These are phyloP conservation scores for Platismatia glauca DNA, from an alignment of 495 filamentous ascomycete genomes.

Conservation along the genomic window DNA sequence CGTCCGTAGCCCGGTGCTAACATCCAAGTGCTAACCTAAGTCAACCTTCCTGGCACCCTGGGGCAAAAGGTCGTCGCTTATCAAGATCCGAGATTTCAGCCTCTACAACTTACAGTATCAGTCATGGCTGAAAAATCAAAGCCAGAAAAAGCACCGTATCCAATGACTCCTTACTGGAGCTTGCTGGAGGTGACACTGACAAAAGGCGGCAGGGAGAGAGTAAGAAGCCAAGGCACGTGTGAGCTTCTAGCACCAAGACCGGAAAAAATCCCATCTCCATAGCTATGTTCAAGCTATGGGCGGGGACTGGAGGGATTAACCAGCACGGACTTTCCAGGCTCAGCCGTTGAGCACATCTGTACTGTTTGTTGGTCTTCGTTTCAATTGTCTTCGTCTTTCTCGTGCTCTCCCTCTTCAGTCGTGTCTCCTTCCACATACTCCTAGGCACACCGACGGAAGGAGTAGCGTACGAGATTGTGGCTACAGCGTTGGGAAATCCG, in stretches of 20 bases:
- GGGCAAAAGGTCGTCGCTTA: no score
- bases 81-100: no score
- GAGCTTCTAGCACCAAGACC: constrained; percentile 43
- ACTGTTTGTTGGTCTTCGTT: constrained; percentile 38
- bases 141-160: no score
- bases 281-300: constrained; percentile 37
- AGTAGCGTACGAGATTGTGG: constrained; percentile 62
- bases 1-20: no score
- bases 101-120: neutral
- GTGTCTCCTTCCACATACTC: constrained; percentile 46
- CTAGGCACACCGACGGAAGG: constrained; percentile 61
- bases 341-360: neutral
- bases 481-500: constrained; percentile 57
- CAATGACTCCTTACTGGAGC: no score
- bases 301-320: constrained; percentile 33
- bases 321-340: neutral
- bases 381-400: constrained; percentile 44
- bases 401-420: constrained; percentile 55
- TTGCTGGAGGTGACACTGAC: neutral
- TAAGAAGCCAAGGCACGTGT: constrained; percentile 31
- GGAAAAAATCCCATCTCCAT: constrained; percentile 38
- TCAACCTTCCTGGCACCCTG: no score
- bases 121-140: no score
- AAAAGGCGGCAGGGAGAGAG: neutral
- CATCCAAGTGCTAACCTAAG: no score